These are phyloP conservation scores for Aspergillus funiculosus DNA, from an alignment of 495 filamentous ascomycete species.

Conservation along the genomic window DNA sequence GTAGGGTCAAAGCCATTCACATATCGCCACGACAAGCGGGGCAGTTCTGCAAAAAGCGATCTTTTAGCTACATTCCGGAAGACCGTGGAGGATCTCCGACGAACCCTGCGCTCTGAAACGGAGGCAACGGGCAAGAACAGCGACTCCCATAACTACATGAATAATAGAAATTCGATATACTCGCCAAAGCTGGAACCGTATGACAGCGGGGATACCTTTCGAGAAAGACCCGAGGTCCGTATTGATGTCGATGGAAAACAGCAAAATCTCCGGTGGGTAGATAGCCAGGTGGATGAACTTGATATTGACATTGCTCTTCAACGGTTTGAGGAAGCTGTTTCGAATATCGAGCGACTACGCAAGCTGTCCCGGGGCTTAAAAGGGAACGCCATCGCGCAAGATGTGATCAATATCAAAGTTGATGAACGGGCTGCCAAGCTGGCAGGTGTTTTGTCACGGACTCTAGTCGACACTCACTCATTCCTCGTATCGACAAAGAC, in stretches of 20 bases:
- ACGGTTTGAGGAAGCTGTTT: slow-evolving; percentile 77
- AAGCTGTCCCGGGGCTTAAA: slow-evolving; percentile 71
- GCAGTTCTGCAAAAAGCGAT: slow-evolving; percentile 67
- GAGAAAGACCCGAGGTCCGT: slow-evolving; percentile 66
- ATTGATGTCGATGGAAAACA: slow-evolving; percentile 97
- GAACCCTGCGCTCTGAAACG: slow-evolving; percentile 72
- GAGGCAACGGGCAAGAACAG: slow-evolving; percentile 71
- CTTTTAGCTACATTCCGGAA: slow-evolving; percentile 86
- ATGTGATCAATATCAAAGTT: slow-evolving; percentile 82
- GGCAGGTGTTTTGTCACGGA: slow-evolving; percentile 64
- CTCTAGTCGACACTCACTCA: slow-evolving; percentile 66
- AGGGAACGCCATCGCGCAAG: slow-evolving; percentile 76
- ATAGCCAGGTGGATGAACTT: slow-evolving; percentile 89
- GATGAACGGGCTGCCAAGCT: slow-evolving; percentile 79
- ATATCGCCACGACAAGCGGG: slow-evolving; percentile 72
- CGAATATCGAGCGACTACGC: slow-evolving; percentile 74
- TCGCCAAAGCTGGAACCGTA: slow-evolving; percentile 42
- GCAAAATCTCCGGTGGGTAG: slow-evolving; percentile 91
- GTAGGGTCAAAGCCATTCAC: slow-evolving; percentile 90
- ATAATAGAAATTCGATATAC: slow-evolving; percentile 26
- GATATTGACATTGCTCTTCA: slow-evolving; percentile 95
- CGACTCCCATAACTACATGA: slow-evolving; percentile 76
- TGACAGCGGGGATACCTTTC: slow-evolving; percentile 62
- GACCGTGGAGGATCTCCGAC: slow-evolving; percentile 82
- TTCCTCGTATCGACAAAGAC: slow-evolving; percentile 63